phyloP scores from a whole-genome alignment of 768 basidiomycete species.

The Mycena maculata region DNA sequence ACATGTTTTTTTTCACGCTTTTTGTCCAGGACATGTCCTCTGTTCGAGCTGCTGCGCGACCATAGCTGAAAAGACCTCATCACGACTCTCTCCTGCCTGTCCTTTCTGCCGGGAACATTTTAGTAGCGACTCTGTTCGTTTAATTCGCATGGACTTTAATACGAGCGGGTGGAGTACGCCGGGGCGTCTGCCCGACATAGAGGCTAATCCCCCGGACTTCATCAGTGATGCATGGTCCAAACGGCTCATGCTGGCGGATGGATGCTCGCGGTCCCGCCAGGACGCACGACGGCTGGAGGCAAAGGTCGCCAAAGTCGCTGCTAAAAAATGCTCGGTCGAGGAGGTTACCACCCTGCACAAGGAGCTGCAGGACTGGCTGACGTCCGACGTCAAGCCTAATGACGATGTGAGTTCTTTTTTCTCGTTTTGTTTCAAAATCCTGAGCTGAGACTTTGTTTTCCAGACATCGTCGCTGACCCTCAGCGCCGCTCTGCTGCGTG shows the following conservation, averaged over 20 bases:
- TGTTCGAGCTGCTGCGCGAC: constrained; percentile 82
- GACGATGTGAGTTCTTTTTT: constrained; percentile 67
- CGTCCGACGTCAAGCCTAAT: constrained; percentile 66
- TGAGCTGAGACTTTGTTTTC: constrained; percentile 17
- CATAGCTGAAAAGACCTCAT: constrained; percentile 84
- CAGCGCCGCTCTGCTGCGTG: constrained; percentile 82
- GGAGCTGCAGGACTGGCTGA: constrained; percentile 83
- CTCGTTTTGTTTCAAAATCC: constrained; percentile 23
- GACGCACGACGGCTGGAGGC: constrained; percentile 79
- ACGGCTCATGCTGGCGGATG: constrained; percentile 59
- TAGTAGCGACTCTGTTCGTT: constrained; percentile 70
- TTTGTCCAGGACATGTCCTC: constrained; percentile 77
- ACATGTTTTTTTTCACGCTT: constrained; percentile 41
- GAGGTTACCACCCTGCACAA: constrained; percentile 83
- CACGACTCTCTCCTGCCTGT: constrained; percentile 78
- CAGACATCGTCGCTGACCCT: constrained; percentile 77
- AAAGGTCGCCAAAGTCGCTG: constrained; percentile 81
- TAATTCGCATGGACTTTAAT: constrained; percentile 84
- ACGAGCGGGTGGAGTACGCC: constrained; percentile 78
- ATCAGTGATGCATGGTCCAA: constrained; percentile 51
- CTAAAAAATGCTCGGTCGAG: constrained; percentile 89
- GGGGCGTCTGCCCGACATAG: constrained; percentile 62
- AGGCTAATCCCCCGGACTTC: constrained; percentile 57
- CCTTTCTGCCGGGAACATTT: constrained; percentile 89
- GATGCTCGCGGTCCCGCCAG: constrained; percentile 55